Evolutionary conservation across 1,139 yeast genomes (phyloP), one percentile per base, ranked within the genome.

Genomic region (Candida sojae): DNA sequence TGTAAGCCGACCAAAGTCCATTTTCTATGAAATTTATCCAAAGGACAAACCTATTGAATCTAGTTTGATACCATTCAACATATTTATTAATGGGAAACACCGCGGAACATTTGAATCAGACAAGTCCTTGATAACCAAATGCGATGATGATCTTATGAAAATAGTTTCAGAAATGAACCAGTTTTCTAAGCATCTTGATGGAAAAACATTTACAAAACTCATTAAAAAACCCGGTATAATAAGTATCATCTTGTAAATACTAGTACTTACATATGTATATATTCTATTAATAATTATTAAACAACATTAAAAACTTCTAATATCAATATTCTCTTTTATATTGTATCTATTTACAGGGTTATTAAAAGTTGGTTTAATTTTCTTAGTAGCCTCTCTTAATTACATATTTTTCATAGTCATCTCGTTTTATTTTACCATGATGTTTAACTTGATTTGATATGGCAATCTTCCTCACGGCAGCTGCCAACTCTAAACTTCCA

Each of bases 1-100:
- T 2, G 59, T 65, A 31, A 60, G 61, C 0, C 44, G 49, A 23
- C 54, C 86, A 81, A 60, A 62, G 6, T 79, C 91, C 0, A 73
- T 89, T 9, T 82, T 87, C 60, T 59, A 64, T 32, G 67, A 79
- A 43, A 58, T 55, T 23, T 87, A 84, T 80, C 95, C 95, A 1
- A 57, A 57, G 10, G 47, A 63, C 0, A 73, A 71, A 50, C 60
- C 62, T 2, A 59, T 74, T 8, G 74, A 68, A 43, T 67, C 82
- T 1, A 63, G 70, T 3, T 51, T 54, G 10, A 58, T 67, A 5
- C 66, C 67, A 3, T 84, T 71, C 57, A 82, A 79, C 49, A 73
- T 88, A 9, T 80, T 86, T 57, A 70, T 89, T 33, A 83, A 89
- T 60, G 96, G 96, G 1, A 87, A 83, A 62, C 73, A 80, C 59